Base-by-base conservation (phyloP, 2,329 filamentous ascomycete genomes). In the Aureobasidium sp. region DNA sequence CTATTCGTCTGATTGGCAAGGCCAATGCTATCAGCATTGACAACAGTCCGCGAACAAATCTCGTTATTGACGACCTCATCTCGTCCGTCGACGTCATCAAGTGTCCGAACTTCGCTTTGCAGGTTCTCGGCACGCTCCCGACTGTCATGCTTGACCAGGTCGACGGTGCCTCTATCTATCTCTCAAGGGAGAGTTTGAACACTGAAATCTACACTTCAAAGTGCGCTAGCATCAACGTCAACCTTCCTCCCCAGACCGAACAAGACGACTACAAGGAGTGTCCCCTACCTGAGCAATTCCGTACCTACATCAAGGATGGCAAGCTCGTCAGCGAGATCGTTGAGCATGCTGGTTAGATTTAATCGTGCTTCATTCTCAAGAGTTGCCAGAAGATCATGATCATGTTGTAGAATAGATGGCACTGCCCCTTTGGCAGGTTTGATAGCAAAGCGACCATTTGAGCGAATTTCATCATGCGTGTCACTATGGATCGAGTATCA, bases 11-110 rank as follows among this genome's bases (percentile, higher is more conserved):
- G 71, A 88, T 85, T 71, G 92, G 91, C 76, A 99, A 99, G 77
- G 91, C 90, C 63, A 99, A 99, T 73, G 91, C 94, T n/a, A 89
- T 99, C 65, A 93, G 91, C 5, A 84, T 97, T 68, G 94, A 97
- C 77, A 97, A 97, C 78, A 93, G 88, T 62, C 84, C 82, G 51
- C 87, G 90, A 55, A 80, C 95, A 20, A 95, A 90, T 32, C 83
- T 99, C 59, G 85, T 97, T 57, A 84, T 97, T 60, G 93, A 97
- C 69, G 90, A 87, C 0, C 85, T 97, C 12, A 90, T 97, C 52
- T 95, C 90, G 53, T 91, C 89, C 36, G 85, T 99, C 62, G 94
- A 99, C 71, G 89, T 96, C 27, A 94, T 99, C 80, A 97, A 97
- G 78, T 93, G 89, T 52, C 85, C 89, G 68, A 96, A 94, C 75